Conservation (phyloP, 192 early-diverging fungal species). For the Podila clonocystis region DNA sequence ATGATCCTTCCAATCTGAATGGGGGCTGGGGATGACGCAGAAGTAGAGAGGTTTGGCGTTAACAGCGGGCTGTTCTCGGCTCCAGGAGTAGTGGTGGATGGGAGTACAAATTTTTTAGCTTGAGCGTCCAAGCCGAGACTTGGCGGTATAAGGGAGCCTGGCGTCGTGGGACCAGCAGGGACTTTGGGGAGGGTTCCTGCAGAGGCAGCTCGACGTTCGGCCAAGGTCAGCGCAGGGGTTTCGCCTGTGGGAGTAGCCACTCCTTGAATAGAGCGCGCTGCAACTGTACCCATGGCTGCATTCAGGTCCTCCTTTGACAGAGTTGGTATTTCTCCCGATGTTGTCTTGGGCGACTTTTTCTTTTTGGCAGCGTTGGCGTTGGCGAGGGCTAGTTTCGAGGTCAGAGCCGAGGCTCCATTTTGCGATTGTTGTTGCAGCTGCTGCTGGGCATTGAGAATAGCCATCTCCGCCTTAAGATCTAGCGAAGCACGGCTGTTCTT, state of each 20-base stretch:
- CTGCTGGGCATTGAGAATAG: conserved; percentile 3
- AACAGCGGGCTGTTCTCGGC: conserved; percentile 9
- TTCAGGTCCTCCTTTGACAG: neutral
- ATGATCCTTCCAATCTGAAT: conserved; percentile 46
- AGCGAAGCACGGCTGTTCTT: conserved; percentile 36
- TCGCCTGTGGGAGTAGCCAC: conserved; percentile 20
- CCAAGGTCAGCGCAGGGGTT: conserved; percentile 29
- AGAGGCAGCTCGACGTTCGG: conserved; percentile 36
- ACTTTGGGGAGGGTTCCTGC: neutral
- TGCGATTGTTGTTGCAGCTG: conserved; percentile 1
- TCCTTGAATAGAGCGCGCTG: neutral
- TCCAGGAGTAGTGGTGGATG: conserved; percentile 29
- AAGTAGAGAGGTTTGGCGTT: conserved; percentile 37
- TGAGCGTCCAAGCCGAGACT: conserved; percentile 38
- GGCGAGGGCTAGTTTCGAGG: too few relatives aligned
- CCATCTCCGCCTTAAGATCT: conserved; percentile 26
- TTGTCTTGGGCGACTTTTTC: conserved; percentile 1
- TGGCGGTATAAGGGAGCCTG: conserved; percentile 28
- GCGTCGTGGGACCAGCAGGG: neutral
- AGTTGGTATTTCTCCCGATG: conserved; percentile 10
- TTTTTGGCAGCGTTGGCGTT: conserved; percentile 8
- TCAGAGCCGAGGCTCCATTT: too few relatives aligned
- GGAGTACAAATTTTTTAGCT: conserved; percentile 19
- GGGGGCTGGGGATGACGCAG: conserved; percentile 34
- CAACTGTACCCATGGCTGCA: neutral